Conservation (phyloP, 2,329 filamentous ascomycete species). For the Stylonectria norvegica region DNA sequence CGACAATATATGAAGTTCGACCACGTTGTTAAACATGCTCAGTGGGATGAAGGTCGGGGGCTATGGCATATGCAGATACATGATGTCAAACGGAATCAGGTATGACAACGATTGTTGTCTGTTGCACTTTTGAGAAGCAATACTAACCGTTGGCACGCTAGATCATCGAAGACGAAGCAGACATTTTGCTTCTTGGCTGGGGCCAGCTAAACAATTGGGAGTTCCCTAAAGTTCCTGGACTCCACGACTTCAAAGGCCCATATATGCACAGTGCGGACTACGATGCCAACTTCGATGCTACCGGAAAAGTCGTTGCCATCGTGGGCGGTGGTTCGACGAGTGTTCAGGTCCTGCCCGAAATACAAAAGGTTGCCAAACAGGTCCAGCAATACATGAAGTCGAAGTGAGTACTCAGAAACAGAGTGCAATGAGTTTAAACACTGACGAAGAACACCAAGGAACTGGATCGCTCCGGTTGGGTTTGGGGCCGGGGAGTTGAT, state of each 20-base stretch:
- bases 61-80: neutral
- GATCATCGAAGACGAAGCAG: neutral
- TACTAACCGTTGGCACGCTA: neutral
- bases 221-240: neutral
- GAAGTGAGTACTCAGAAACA: no score
- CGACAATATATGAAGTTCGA: slow-evolving; percentile 49
- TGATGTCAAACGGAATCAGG: neutral
- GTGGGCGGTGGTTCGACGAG: slow-evolving; percentile 1
- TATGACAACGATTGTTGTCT: neutral
- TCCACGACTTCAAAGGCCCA: neutral
- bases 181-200: slow-evolving; percentile 1
- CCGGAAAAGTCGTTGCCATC: neutral
- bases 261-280: slow-evolving; percentile 1
- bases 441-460: neutral
- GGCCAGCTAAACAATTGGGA: slow-evolving; percentile 2
- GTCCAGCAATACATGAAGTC: slow-evolving; percentile 2
- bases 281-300: neutral
- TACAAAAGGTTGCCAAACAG: neutral
- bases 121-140: neutral
- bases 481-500: neutral
- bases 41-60: slow-evolving; percentile 1
- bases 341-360: neutral
- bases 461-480: slow-evolving; percentile 1
- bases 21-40: neutral
- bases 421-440: no score